These are phyloP conservation scores for Saccharomycopsis fibuligera DNA, from an alignment of 805 yeast species.

Conservation along the genomic window DNA sequence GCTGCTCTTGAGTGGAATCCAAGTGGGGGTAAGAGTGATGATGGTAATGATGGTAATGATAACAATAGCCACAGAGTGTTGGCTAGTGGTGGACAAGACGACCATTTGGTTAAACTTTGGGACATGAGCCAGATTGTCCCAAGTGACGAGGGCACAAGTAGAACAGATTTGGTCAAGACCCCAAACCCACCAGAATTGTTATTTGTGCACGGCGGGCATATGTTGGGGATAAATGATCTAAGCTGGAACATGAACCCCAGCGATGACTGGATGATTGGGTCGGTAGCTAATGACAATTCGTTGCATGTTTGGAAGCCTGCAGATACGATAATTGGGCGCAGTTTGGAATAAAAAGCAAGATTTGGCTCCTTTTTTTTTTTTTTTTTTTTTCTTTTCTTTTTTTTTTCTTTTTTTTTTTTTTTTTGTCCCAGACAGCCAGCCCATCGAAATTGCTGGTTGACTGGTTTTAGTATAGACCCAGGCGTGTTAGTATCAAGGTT, in stretches of 20 bases:
- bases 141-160: constrained; percentile 13
- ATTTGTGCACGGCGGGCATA: constrained; percentile 81
- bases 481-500: too few species aligned
- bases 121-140: constrained; percentile 35
- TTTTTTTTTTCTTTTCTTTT: too few species aligned
- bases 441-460: too few species aligned
- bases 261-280: constrained; percentile 64
- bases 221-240: constrained; percentile 78
- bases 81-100: constrained; percentile 62
- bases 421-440: too few species aligned
- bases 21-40: too few species aligned
- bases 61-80: constrained; percentile 42
- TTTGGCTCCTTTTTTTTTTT: too few species aligned
- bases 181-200: constrained; percentile 30
- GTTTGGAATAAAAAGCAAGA: background rate
- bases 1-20: constrained; percentile 75
- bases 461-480: too few species aligned
- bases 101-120: constrained; percentile 57
- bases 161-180: too few species aligned
- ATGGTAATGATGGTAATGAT: too few species aligned
- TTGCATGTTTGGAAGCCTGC: constrained; percentile 83
- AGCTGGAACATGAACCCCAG: constrained; percentile 76
- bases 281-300: constrained; percentile 80
- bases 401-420: too few species aligned
- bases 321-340: background rate